Base-by-base conservation (phyloP, 169 alveolate species). In the Plasmodium falciparum region DNA sequence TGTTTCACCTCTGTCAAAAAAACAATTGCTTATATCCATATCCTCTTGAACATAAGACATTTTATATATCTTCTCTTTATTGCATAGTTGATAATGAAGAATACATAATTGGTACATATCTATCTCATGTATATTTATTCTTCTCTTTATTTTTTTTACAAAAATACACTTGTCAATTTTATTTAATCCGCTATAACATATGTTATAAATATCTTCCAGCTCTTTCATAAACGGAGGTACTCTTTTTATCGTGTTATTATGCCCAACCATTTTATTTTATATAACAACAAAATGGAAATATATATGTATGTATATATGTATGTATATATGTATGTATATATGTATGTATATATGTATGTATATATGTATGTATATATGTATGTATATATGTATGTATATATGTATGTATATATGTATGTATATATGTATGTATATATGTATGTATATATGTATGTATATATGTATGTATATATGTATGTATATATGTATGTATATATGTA, bases 151-250 rank as follows among this genome's bases (percentile, higher is more conserved):
- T 56, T 47, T 24, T 33, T 54, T 86, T 12, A 70, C 92, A 66
- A 86, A 86, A 3, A 61, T 43, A 39, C 92, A 86, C 17, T 45
- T 86, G 15, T 86, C 92, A 8, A 86, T 86, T 24, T 24, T 66
- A 33, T 86, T 86, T 43, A 54, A 26, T 22, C 92, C 92, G 13
- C 88, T n/a, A 66, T 59, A 56, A 33, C 92, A 86, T 26, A 71
- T 72, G 49, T 86, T 86, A 47, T 72, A 70, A 3, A 69, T 66
- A 20, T 86, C 92, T 66, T 59, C 86, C 22, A 86, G 74, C 20
- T 86, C 88, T 39, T 61, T 70, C 92, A 86, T 86, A 43, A 86
- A 86, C 11, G 92, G 92, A 2, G 92, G 92, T 3, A 86, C 29
- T 65, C 71, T 86, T 29, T n/a, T 86, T 65, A 86, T 59, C n/a